Conservation (phyloP, 176 grass and related monocot genomes). For the Juncus effusus region DNA sequence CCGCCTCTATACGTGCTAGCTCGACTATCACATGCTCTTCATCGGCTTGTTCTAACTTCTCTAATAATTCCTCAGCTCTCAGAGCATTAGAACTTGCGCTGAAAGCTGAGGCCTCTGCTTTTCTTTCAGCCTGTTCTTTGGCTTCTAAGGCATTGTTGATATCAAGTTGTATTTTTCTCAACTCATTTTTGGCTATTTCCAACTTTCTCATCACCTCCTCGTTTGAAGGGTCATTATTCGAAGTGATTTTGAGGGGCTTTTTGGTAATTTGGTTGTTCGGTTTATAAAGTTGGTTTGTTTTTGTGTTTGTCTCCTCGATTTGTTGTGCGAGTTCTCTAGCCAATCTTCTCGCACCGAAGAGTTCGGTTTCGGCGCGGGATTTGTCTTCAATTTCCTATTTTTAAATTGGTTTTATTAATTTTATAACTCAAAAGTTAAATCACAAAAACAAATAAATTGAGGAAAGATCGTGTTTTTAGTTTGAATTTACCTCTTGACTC, state of each 20-base stretch:
- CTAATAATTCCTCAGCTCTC: conserved; percentile 55
- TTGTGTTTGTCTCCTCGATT: conserved; percentile 52
- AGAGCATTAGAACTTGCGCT: conserved; percentile 40
- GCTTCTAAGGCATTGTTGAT: conserved; percentile 43
- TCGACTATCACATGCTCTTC: conserved; percentile 95
- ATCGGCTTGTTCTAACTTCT: conserved; percentile 63
- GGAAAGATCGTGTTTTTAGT: background rate
- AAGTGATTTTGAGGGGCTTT: conserved; percentile 7
- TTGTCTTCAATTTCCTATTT: conserved; percentile 33
- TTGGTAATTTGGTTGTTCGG: background rate
- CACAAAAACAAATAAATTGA: background rate
- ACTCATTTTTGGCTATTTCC: conserved; percentile 52
- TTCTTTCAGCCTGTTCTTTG: conserved; percentile 64
- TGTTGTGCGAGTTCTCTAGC: conserved; percentile 39
- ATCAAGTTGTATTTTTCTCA: conserved; percentile 54
- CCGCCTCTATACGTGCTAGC: conserved; percentile 91
- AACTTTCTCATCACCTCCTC: conserved; percentile 43
- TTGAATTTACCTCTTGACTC: conserved; percentile 52
- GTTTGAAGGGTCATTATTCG: conserved; percentile 1
- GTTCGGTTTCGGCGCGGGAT: conserved; percentile 48
- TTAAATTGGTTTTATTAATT: background rate
- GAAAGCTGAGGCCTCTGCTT: conserved; percentile 52
- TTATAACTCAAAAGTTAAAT: background rate
- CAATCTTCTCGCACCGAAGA: conserved; percentile 34
- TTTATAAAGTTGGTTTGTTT: conserved; percentile 15